A percentile compares a stretch with the other conserved stretches of the same genome.
Conservation (phyloP, 345 rosid genomes). For the Linum lewisii region DNA sequence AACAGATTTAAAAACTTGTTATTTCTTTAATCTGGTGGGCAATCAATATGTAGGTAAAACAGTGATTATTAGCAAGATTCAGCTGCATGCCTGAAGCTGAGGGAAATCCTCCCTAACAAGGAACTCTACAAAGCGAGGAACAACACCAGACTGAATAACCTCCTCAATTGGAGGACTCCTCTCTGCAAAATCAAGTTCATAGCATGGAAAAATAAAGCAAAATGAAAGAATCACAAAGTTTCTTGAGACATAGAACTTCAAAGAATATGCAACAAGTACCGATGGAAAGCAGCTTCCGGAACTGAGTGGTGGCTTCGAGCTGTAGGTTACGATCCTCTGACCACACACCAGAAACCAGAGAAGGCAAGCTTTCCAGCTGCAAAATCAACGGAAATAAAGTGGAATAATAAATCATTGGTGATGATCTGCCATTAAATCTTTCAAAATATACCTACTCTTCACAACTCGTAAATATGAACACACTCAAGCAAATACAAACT, state of each 20-base stretch:
- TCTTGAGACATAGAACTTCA: no score
- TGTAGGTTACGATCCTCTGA: conserved; percentile 19
- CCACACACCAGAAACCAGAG: conserved; percentile 21
- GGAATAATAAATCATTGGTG: not conserved
- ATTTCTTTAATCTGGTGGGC: not conserved
- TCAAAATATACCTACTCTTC: not conserved
- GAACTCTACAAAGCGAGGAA: conserved; percentile 24
- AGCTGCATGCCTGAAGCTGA: conserved; percentile 19
- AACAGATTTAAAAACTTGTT: not conserved
- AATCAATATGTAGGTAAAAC: not conserved
- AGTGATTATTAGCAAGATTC: not conserved
- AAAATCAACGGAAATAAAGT: not conserved
- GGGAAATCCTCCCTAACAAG: conserved; percentile 21
- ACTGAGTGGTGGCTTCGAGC: conserved; percentile 22
- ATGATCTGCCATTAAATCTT: not conserved
- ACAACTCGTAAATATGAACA: not conserved
- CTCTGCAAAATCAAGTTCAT: conserved; percentile 3
- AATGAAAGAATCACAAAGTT: not conserved
- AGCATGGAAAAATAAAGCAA: not conserved
- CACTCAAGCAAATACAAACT: not conserved
- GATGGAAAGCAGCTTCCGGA: conserved; percentile 23
- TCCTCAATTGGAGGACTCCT: conserved; percentile 21
- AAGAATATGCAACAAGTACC: not conserved
- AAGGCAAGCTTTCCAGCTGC: conserved; percentile 25
- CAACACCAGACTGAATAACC: conserved; percentile 25